phyloP scores from a whole-genome alignment of 352 stramenopile genomes.

The Blastocystis sp. region DNA sequence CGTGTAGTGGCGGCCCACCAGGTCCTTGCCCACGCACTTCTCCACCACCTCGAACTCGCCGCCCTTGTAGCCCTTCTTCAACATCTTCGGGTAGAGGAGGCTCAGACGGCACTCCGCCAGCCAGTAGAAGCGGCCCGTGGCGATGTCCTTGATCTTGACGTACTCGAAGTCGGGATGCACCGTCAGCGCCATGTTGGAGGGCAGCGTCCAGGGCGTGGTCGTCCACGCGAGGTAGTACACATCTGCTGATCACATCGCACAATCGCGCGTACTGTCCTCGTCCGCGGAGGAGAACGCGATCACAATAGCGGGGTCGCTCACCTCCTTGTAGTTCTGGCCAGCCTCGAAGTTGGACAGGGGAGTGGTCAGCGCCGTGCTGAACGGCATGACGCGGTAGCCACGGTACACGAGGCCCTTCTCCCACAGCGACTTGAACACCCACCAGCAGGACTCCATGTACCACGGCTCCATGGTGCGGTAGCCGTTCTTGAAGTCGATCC shows the following conservation, averaged over 20 bases:
- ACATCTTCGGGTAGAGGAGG: constrained; percentile 93
- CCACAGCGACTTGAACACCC: constrained; percentile 96
- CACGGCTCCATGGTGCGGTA: constrained; percentile 99
- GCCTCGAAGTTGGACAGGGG: constrained; percentile 99
- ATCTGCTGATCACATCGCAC: constrained; percentile 39
- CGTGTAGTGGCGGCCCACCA: constrained; percentile 92
- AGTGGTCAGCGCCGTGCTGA: constrained; percentile 93
- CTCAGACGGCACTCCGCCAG: constrained; percentile 85
- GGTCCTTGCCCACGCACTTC: constrained; percentile 83
- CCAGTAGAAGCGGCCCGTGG: constrained; percentile 86
- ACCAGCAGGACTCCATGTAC: constrained; percentile 99
- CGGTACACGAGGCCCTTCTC: constrained; percentile 97
- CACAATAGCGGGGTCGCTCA: constrained; percentile 92
- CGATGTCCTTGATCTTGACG: constrained; percentile 91
- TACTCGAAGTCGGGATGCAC: constrained; percentile 94
- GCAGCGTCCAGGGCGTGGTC: constrained; percentile 98
- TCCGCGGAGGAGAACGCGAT: constrained; percentile 84
- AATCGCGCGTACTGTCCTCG: constrained; percentile 72
- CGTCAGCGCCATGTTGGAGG: constrained; percentile 94
- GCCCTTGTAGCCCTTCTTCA: constrained; percentile 88
- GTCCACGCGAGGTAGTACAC: constrained; percentile 89
- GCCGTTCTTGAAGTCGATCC: constrained; percentile 99
- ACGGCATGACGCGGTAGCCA: constrained; percentile 95
- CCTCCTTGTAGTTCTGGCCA: constrained; percentile 97
- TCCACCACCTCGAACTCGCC: constrained; percentile 83